A percentile compares a stretch with the other conserved stretches of the same genome.
These are phyloP conservation scores for Metschnikowia borealis DNA, from an alignment of 805 yeast genomes.

Conservation along the genomic window DNA sequence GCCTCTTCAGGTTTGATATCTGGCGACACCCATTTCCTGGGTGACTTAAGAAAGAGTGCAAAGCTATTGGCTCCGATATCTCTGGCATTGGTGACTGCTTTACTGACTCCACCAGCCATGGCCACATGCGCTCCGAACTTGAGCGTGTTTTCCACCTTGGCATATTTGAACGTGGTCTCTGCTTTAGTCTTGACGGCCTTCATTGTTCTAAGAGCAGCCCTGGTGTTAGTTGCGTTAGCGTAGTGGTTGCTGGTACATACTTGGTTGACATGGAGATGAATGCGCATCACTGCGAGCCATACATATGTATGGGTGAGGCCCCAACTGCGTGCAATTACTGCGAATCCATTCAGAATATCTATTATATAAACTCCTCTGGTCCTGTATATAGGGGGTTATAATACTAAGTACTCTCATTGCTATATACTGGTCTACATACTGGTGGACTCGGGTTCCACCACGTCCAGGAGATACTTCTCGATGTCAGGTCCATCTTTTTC, in stretches of 20 bases:
- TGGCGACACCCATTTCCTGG: constrained; percentile 88
- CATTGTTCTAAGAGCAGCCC: constrained; percentile 4
- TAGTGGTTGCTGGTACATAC: not conserved
- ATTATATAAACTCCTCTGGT: no score
- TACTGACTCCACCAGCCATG: constrained; percentile 75
- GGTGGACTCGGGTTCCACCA: not conserved
- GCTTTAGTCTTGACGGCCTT: constrained; percentile 4
- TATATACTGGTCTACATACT: no score
- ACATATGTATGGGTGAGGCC: not conserved
- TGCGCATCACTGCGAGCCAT: not conserved
- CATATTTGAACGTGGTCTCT: constrained; percentile 22
- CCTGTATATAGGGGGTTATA: no score
- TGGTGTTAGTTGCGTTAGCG: not conserved
- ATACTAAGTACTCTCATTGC: no score
- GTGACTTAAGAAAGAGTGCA: constrained; percentile 87
- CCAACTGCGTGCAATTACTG: no score
- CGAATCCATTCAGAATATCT: no score
- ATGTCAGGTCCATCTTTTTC: not conserved
- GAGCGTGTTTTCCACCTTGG: constrained; percentile 42
- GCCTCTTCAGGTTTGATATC: constrained; percentile 66
- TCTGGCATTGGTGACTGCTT: constrained; percentile 58
- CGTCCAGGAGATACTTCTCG: not conserved
- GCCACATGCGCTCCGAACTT: constrained; percentile 90
- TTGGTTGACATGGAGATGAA: constrained; percentile 1
- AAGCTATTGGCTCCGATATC: constrained; percentile 69